Evolutionary conservation across 345 rosid genomes (phyloP).

Genomic region (Orychophragmus violaceus): DNA sequence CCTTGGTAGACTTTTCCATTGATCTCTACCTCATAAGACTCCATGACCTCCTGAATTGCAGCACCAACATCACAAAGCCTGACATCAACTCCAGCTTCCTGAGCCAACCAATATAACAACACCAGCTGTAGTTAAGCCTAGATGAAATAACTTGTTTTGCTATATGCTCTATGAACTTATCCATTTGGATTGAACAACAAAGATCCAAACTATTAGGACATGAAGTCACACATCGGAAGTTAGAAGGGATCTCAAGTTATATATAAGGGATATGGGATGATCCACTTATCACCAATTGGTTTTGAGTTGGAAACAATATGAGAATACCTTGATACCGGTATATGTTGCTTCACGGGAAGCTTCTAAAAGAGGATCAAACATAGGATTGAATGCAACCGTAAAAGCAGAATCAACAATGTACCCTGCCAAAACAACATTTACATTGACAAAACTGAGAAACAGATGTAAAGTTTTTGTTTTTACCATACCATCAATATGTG

Average conservation of each 20-base stretch:
- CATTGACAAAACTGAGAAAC: not conserved
- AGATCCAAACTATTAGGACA: too few relatives aligned
- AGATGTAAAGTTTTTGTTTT: not conserved
- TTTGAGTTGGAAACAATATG: conserved; percentile 6
- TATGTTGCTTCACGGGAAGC: conserved; percentile 96
- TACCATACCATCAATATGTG: conserved; percentile 87
- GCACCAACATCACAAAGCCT: too few relatives aligned
- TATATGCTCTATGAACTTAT: not conserved
- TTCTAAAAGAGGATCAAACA: conserved; percentile 81
- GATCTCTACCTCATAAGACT: too few relatives aligned
- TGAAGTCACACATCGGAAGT: too few relatives aligned
- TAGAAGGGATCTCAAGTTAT: too few relatives aligned
- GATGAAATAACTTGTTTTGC: not conserved
- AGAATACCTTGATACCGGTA: conserved; percentile 81
- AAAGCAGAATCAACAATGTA: conserved; percentile 85
- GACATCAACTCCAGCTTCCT: too few relatives aligned
- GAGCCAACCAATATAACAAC: not conserved
- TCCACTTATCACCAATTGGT: too few relatives aligned
- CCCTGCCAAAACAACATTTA: conserved; percentile 48
- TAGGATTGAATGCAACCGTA: conserved; percentile 95
- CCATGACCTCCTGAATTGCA: too few relatives aligned
- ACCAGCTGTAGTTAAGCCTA: not conserved
- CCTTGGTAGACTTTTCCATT: conserved; percentile 84
- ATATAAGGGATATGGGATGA: too few relatives aligned
- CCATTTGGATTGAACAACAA: too few relatives aligned